phyloP scores from a whole-genome alignment of 768 basidiomycete species.

The Serendipita sp. region DNA sequence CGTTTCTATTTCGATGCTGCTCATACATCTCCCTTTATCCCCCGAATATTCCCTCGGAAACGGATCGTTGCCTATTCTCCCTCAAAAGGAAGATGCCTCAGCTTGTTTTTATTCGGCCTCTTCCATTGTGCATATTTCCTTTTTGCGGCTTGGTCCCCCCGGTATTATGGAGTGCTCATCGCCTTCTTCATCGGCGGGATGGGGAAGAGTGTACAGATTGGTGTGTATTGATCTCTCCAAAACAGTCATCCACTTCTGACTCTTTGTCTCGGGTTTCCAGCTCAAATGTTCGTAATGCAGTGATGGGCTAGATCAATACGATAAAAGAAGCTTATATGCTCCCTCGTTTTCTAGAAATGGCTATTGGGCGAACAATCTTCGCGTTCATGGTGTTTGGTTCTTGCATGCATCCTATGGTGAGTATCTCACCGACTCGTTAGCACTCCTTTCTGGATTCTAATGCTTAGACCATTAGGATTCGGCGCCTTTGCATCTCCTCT shows the following conservation, averaged over 20 bases:
- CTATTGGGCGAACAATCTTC: constrained; percentile 29
- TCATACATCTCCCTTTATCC: neutral
- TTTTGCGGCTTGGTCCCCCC: constrained; percentile 6
- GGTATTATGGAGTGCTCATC: neutral
- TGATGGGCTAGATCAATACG: no score
- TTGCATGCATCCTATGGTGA: constrained; percentile 35
- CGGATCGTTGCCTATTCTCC: constrained; percentile 20
- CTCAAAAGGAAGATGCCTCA: constrained; percentile 29
- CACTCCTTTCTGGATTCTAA: neutral
- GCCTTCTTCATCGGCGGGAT: constrained; percentile 5
- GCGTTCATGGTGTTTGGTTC: constrained; percentile 20
- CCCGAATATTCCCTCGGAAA: constrained; percentile 4
- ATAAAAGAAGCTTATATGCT: neutral
- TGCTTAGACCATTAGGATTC: constrained; percentile 22
- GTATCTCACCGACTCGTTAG: constrained; percentile 12
- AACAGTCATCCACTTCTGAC: neutral
- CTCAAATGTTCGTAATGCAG: neutral
- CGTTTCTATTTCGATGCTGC: constrained; percentile 16
- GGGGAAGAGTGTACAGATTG: constrained; percentile 13
- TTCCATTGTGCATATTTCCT: constrained; percentile 31
- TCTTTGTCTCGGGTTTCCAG: neutral
- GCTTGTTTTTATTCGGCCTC: constrained; percentile 25
- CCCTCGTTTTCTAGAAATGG: constrained; percentile 17
- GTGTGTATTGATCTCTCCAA: constrained; percentile 17
- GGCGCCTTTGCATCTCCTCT: constrained; percentile 40